phyloP scores from a whole-genome alignment of 306 rosid species.

The Vicia sativa region DNA sequence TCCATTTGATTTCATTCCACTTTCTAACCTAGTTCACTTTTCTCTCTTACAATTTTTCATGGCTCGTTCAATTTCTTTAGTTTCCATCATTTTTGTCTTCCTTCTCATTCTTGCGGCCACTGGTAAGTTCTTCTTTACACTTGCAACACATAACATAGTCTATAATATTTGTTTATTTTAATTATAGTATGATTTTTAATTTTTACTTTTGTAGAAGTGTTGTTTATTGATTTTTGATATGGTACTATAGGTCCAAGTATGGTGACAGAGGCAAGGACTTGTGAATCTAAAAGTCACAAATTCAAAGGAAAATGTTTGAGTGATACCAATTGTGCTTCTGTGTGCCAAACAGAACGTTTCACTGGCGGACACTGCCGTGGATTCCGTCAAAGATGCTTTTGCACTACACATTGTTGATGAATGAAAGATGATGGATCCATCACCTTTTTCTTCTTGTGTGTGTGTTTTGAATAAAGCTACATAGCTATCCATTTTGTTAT shows the following conservation, averaged over 20 bases:
- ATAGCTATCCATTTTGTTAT: background rate
- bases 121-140: constrained; percentile 33
- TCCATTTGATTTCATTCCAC: background rate
- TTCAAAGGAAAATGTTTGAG: constrained; percentile 59
- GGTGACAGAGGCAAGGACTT: constrained; percentile 58
- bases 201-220: background rate
- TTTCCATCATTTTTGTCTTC: constrained; percentile 49
- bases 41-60: background rate
- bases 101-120: constrained; percentile 56
- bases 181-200: background rate
- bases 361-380: constrained; percentile 62
- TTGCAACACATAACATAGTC: background rate
- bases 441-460: constrained; percentile 1
- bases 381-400: constrained; percentile 63
- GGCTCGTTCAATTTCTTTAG: constrained; percentile 48
- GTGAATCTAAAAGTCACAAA: constrained; percentile 54
- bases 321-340: constrained; percentile 47
- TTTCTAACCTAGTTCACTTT: background rate
- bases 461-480: background rate
- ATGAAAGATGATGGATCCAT: background rate
- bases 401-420: constrained; percentile 45
- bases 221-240: background rate
- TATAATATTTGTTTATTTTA: background rate
- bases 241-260: constrained; percentile 40
- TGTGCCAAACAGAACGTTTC: constrained; percentile 59